These are phyloP conservation scores for Aspergillus fischeri DNA, from an alignment of 2,329 filamentous ascomycete genomes.

Conservation along the genomic window DNA sequence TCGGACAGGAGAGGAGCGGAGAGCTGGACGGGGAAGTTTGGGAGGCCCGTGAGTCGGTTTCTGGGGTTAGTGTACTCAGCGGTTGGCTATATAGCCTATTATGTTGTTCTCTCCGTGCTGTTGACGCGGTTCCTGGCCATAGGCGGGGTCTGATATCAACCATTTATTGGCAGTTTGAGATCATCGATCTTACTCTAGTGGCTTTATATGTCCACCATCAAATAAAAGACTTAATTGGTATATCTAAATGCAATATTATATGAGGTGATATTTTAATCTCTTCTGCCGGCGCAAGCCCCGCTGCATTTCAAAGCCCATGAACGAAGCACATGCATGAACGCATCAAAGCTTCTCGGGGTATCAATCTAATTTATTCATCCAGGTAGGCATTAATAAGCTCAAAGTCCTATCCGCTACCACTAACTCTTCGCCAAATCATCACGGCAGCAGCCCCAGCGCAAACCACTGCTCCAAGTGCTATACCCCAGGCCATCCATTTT, in stretches of 20 bases:
- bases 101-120: not conserved
- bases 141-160: too few species aligned
- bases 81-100: too few species aligned
- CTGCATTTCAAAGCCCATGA: not conserved
- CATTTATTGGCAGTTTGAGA: not conserved
- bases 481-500: constrained; percentile 79
- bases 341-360: not conserved
- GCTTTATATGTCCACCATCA: not conserved
- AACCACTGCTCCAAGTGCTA: constrained; percentile 70
- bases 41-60: not conserved
- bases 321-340: not conserved
- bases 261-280: not conserved
- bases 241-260: not conserved
- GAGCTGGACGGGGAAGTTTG: not conserved
- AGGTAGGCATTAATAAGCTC: not conserved
- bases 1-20: not conserved
- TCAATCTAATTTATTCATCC: not conserved
- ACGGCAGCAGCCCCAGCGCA: constrained; percentile 56
- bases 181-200: not conserved
- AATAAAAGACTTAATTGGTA: not conserved
- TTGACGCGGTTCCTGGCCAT: not conserved
- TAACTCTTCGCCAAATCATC: constrained; percentile 56
- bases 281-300: not conserved
- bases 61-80: not conserved
- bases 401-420: constrained; percentile 32